Evolutionary conservation across 2,329 filamentous ascomycete genomes (phyloP).

Genomic region (Colletotrichum musae): DNA sequence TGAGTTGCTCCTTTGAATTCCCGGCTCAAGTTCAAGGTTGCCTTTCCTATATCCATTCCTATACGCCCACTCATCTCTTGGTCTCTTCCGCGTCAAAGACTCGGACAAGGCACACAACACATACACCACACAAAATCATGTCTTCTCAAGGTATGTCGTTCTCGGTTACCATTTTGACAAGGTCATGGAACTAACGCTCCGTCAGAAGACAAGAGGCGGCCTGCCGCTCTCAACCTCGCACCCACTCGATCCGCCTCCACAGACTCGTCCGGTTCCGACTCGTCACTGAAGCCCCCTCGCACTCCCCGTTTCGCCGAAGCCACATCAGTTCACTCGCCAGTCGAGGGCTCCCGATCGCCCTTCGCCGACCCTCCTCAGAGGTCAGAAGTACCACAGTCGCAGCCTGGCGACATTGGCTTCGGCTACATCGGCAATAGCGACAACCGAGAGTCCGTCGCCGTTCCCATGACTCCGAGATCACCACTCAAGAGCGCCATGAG

Average conservation of each 20-base stretch:
- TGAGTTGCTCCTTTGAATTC: conserved; percentile 35
- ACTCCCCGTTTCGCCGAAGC: conserved; percentile 87
- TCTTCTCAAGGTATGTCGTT: conserved; percentile 57
- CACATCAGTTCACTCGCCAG: conserved; percentile 82
- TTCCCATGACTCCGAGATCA: conserved; percentile 79
- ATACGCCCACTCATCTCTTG: conserved; percentile 13
- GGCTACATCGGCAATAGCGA: conserved; percentile 78
- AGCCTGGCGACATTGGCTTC: conserved; percentile 91
- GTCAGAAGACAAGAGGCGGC: conserved; percentile 69
- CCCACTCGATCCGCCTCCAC: conserved; percentile 65
- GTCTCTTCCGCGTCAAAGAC: conserved; percentile 38
- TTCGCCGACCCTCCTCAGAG: conserved; percentile 73
- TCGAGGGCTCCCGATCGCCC: conserved; percentile 71
- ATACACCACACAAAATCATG: conserved; percentile 47
- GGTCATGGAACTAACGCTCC: conserved; percentile 47
- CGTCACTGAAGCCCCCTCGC: conserved; percentile 76
- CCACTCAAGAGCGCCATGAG: conserved; percentile 93
- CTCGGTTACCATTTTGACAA: conserved; percentile 19
- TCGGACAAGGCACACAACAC: conserved; percentile 30
- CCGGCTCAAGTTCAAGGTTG: conserved; percentile 26
- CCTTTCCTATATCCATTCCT: conserved; percentile 41
- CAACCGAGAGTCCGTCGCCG: conserved; percentile 69
- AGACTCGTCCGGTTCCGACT: conserved; percentile 66
- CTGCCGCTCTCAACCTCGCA: conserved; percentile 68
- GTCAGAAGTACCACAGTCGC: conserved; percentile 72